Evolutionary conservation across 768 basidiomycete genomes (phyloP).

Genomic region (Collybiopsis luxurians): DNA sequence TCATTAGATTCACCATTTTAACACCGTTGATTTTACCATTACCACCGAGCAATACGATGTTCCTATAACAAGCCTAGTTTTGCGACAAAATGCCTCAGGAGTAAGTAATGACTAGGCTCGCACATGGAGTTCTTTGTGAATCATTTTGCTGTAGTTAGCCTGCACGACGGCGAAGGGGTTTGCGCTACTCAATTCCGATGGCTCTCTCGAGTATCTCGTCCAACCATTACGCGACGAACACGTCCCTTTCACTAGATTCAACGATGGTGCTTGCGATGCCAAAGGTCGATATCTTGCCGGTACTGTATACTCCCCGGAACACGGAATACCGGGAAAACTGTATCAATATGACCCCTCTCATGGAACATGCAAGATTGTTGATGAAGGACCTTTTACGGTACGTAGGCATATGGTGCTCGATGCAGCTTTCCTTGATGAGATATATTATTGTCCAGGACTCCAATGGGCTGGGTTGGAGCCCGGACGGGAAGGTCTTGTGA

Average conservation of each 20-base stretch:
- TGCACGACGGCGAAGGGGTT: constrained; percentile 59
- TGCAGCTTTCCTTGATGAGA: not conserved
- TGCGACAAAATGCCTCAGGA: constrained; percentile 44
- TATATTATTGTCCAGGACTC: constrained; percentile 39
- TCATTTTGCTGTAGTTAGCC: constrained; percentile 39
- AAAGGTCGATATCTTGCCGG: constrained; percentile 66
- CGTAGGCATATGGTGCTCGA: constrained; percentile 7
- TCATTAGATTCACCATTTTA: constrained; percentile 50
- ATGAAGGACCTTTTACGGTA: constrained; percentile 67
- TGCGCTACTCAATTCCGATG: constrained; percentile 43
- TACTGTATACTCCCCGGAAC: constrained; percentile 51
- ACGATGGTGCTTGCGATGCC: constrained; percentile 68
- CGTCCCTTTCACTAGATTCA: constrained; percentile 52
- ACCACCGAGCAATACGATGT: constrained; percentile 49
- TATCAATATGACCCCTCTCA: constrained; percentile 56
- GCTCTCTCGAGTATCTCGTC: constrained; percentile 45
- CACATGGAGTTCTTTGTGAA: not conserved
- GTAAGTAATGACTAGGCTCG: constrained; percentile 28
- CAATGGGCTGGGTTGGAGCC: constrained; percentile 66
- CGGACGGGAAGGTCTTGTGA: constrained; percentile 59
- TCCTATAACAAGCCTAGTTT: constrained; percentile 54
- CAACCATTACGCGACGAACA: constrained; percentile 47
- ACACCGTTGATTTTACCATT: constrained; percentile 37
- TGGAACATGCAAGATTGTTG: constrained; percentile 46
- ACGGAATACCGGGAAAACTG: constrained; percentile 51